Percentiles rank a stretch among this genome's conserved stretches.
phyloP scores from a whole-genome alignment of 352 stramenopile species.

The Pythium pectinolyticum region DNA sequence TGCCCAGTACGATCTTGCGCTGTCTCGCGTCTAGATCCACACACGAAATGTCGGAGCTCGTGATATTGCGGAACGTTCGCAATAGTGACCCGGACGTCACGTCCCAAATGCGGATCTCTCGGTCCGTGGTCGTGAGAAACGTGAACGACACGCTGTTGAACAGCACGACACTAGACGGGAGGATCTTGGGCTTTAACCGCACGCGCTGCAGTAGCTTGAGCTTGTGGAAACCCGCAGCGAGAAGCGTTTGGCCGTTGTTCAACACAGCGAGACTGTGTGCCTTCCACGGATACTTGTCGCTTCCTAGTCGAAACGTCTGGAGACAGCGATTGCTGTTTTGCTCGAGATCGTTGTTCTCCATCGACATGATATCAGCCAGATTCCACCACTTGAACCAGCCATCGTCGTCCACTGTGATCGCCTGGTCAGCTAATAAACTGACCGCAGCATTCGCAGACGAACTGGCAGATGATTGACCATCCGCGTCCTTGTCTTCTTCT shows the following conservation, averaged over 20 bases:
- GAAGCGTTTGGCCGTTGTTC: conserved; percentile 58
- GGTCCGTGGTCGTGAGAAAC: conserved; percentile 66
- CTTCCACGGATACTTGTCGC: conserved; percentile 70
- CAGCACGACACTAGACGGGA: conserved; percentile 62
- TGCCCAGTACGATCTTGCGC: conserved; percentile 69
- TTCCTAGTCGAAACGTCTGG: conserved; percentile 67
- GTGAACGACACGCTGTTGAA: conserved; percentile 72
- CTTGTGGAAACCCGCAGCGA: conserved; percentile 64
- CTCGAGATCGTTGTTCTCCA: conserved; percentile 60
- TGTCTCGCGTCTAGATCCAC: conserved; percentile 69
- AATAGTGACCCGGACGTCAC: conserved; percentile 51
- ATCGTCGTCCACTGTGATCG: conserved; percentile 75
- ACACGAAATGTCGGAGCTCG: conserved; percentile 61
- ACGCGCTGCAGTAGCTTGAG: conserved; percentile 73
- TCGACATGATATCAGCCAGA: conserved; percentile 56
- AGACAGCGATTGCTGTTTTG: conserved; percentile 60
- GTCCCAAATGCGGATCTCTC: conserved; percentile 73
- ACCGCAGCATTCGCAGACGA: conserved; percentile 9
- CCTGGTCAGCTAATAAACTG: conserved; percentile 54
- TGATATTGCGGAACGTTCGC: conserved; percentile 57
- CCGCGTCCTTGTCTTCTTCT: neutral
- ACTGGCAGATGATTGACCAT: too few species aligned
- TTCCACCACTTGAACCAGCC: conserved; percentile 88
- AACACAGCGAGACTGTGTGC: conserved; percentile 63
- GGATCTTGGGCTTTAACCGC: conserved; percentile 53